phyloP scores from a whole-genome alignment of 306 rosid genomes.

The Begonia peltatifolia region DNA sequence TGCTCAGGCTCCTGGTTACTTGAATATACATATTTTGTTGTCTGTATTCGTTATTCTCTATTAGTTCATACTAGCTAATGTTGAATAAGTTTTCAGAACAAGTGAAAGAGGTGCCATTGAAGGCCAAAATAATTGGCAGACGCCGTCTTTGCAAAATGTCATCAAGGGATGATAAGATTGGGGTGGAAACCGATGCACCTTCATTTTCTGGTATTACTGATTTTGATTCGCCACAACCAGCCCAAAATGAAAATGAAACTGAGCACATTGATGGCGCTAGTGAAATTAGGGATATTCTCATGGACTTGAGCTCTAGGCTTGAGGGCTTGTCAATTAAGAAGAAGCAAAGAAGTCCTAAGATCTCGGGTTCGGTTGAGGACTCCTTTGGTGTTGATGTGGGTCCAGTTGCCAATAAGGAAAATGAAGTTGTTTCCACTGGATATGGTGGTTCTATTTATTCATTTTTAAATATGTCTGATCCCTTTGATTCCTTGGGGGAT shows the following conservation, averaged over 20 bases:
- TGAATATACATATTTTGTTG: background rate
- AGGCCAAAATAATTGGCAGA: conserved; percentile 55
- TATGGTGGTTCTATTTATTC: conserved; percentile 46
- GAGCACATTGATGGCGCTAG: conserved; percentile 25
- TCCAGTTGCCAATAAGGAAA: conserved; percentile 18
- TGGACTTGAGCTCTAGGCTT: conserved; percentile 57
- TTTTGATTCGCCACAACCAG: conserved; percentile 39
- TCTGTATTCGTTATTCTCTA: too few species aligned
- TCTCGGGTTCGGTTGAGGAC: conserved; percentile 9
- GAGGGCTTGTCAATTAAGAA: conserved; percentile 56
- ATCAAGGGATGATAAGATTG: conserved; percentile 9
- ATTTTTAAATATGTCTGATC: conserved; percentile 24
- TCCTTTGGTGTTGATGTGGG: conserved; percentile 4
- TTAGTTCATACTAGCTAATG: background rate
- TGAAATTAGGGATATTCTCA: conserved; percentile 71
- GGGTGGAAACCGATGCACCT: conserved; percentile 20
- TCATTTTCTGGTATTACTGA: conserved; percentile 22
- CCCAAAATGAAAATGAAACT: conserved; percentile 6
- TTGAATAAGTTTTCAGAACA: conserved; percentile 14
- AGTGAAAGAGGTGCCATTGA: conserved; percentile 22
- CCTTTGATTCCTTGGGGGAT: conserved; percentile 18
- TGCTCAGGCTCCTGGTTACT: background rate
- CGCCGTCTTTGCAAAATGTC: conserved; percentile 76
- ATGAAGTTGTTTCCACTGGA: conserved; percentile 14
- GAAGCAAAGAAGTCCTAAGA: conserved; percentile 18